Evolutionary conservation across 352 stramenopile species (phyloP).

Genomic region (Pilasporangium apinafurcum): DNA sequence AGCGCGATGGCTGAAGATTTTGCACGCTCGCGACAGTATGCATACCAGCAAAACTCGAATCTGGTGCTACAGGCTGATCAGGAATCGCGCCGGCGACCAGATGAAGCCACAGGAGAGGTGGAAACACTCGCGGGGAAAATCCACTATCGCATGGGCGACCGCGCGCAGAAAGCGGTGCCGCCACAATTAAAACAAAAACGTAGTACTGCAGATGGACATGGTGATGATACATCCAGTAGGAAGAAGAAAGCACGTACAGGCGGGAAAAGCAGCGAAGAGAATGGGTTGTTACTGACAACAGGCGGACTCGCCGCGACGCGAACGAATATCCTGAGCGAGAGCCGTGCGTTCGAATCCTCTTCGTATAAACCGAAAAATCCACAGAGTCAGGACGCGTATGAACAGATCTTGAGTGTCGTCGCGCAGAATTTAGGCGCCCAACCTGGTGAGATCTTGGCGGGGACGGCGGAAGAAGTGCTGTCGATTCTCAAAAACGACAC

Average conservation of each 20-base stretch:
- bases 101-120: slow-evolving; percentile 85
- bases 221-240: slow-evolving; percentile 32
- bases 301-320: slow-evolving; percentile 29
- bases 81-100: slow-evolving; percentile 65
- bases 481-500: slow-evolving; percentile 89
- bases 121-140: slow-evolving; percentile 77
- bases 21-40: slow-evolving; percentile 87
- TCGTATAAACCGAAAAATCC: slow-evolving; percentile 86
- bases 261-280: slow-evolving; percentile 5
- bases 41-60: slow-evolving; percentile 93
- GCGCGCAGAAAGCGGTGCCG: slow-evolving; percentile 56
- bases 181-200: slow-evolving; percentile 29
- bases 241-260: slow-evolving; percentile 44
- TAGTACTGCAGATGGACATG: slow-evolving; percentile 16
- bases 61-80: slow-evolving; percentile 91
- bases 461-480: slow-evolving; percentile 90
- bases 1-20: slow-evolving; percentile 85
- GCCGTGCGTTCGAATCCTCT: slow-evolving; percentile 61
- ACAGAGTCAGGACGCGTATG: slow-evolving; percentile 86
- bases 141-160: slow-evolving; percentile 81
- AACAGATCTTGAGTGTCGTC: slow-evolving; percentile 82
- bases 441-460: slow-evolving; percentile 86
- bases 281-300: slow-evolving; percentile 44
- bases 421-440: slow-evolving; percentile 79
- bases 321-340: slow-evolving; percentile 70